phyloP scores from a whole-genome alignment of 2,329 filamentous ascomycete genomes.

The Scedosporium apiospermum region DNA sequence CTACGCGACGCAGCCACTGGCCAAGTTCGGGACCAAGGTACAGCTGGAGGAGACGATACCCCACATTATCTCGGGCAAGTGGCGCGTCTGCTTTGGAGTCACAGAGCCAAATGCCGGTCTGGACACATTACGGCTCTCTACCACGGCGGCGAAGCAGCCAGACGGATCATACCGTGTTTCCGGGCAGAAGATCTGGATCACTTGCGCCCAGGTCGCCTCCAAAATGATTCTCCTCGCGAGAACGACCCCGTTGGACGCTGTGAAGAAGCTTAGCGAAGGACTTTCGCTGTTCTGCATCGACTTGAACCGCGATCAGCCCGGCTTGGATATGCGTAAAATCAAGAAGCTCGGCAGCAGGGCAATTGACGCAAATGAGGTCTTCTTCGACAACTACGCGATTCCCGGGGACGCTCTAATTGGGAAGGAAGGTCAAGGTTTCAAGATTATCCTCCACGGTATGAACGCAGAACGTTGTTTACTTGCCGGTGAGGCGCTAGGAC shows the following conservation, averaged over 20 bases:
- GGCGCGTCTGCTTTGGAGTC: constrained; percentile 70
- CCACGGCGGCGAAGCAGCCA: constrained; percentile 43
- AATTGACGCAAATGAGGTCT: constrained; percentile 79
- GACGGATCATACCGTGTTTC: constrained; percentile 57
- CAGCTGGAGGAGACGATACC: constrained; percentile 58
- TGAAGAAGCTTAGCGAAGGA: constrained; percentile 61
- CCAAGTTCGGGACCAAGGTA: constrained; percentile 58
- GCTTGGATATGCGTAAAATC: constrained; percentile 60
- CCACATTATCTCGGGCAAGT: constrained; percentile 61
- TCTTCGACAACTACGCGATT: constrained; percentile 71
- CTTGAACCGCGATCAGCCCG: constrained; percentile 49
- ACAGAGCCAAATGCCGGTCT: constrained; percentile 78
- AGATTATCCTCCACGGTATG: constrained; percentile 70
- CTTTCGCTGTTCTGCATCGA: constrained; percentile 76
- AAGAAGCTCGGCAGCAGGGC: constrained; percentile 80
- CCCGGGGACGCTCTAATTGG: constrained; percentile 58
- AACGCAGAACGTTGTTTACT: constrained; percentile 69
- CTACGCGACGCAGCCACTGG: constrained; percentile 66
- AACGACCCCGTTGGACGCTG: constrained; percentile 60
- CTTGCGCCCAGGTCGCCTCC: constrained; percentile 69
- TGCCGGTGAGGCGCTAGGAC: constrained; percentile 68
- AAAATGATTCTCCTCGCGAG: constrained; percentile 79
- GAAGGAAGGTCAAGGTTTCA: constrained; percentile 66
- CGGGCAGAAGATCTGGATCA: constrained; percentile 86
- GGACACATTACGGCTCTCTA: constrained; percentile 64